Evolutionary conservation across 1,139 yeast genomes (phyloP).

Genomic region (Chernovozyma aurita): DNA sequence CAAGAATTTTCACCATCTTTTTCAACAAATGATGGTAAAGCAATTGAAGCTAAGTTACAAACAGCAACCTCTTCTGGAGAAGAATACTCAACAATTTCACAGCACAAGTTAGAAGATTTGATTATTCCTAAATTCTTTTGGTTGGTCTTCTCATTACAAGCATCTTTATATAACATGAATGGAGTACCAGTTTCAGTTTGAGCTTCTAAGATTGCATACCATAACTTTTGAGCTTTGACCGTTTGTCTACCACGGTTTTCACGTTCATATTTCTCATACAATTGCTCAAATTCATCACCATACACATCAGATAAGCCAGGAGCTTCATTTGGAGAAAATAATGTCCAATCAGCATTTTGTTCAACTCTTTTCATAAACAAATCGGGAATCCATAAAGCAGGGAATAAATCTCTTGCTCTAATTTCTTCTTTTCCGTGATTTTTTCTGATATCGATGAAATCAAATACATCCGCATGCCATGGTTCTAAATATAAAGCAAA

Average conservation of each 20-base stretch:
- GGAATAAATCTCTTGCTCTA: conserved; percentile 84
- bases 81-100: conserved; percentile 87
- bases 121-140: conserved; percentile 85
- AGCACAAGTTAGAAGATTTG: conserved; percentile 84
- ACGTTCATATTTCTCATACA: conserved; percentile 67
- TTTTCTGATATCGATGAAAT: conserved; percentile 77
- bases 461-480: conserved; percentile 87
- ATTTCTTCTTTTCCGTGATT: conserved; percentile 90
- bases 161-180: conserved; percentile 85
- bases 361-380: conserved; percentile 87
- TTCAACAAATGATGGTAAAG: conserved; percentile 68
- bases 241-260: conserved; percentile 70
- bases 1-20: conserved; percentile 33
- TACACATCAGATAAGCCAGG: conserved; percentile 76
- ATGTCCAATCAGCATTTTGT: conserved; percentile 72
- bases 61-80: conserved; percentile 88
- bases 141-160: conserved; percentile 78
- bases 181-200: conserved; percentile 95
- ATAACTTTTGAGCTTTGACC: conserved; percentile 79
- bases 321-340: conserved; percentile 86
- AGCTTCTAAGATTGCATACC: conserved; percentile 84
- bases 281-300: conserved; percentile 73
- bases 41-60: conserved; percentile 84
- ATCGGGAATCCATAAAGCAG: conserved; percentile 91
- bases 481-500: conserved; percentile 87